Evolutionary conservation across 306 rosid genomes (phyloP).

Genomic region (Astragalus membranaceus): DNA sequence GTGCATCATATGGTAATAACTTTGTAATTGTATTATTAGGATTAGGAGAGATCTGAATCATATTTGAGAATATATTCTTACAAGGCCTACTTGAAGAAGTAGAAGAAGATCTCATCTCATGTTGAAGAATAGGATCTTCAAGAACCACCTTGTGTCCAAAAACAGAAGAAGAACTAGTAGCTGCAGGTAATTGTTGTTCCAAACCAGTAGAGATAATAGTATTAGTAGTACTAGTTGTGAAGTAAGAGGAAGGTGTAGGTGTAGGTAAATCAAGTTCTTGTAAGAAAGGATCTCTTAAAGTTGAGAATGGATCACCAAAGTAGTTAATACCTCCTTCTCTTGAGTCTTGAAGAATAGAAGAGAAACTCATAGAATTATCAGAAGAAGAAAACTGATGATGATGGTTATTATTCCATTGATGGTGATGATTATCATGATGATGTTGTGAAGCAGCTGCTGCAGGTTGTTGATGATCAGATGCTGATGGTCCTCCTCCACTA

Average conservation of each 20-base stretch:
- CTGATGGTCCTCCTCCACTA: constrained; percentile 6
- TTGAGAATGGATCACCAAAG: constrained; percentile 78
- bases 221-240: not conserved
- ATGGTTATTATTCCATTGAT: constrained; percentile 16
- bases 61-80: constrained; percentile 59
- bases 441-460: not conserved
- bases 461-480: not conserved
- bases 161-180: constrained; percentile 1
- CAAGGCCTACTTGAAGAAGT: not conserved
- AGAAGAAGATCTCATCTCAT: not conserved
- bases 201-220: not conserved
- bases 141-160: not conserved
- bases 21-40: constrained; percentile 43
- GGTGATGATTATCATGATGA: not conserved
- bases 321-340: not conserved
- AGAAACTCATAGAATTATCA: constrained; percentile 29
- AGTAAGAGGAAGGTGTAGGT: constrained; percentile 11
- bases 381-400: constrained; percentile 6
- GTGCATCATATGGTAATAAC: constrained; percentile 30
- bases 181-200: not conserved
- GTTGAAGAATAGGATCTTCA: constrained; percentile 9
- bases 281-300: constrained; percentile 65
- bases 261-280: constrained; percentile 22
- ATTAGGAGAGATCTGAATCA: constrained; percentile 88
- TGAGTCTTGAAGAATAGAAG: constrained; percentile 24